These are phyloP conservation scores for Colletotrichum musae DNA, from an alignment of 2,329 filamentous ascomycete species.

Conservation along the genomic window DNA sequence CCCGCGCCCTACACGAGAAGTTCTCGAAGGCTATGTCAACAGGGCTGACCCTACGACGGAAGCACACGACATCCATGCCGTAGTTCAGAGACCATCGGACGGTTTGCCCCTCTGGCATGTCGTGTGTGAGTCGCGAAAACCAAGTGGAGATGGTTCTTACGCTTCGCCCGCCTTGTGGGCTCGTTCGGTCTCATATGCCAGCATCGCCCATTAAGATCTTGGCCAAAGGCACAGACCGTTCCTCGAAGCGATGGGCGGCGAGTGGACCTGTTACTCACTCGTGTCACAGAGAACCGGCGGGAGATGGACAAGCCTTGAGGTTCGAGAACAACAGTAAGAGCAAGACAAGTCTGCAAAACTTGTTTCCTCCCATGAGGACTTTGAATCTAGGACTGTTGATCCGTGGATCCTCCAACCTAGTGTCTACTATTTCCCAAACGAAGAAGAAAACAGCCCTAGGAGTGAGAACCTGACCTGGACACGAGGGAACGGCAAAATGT, in stretches of 20 bases:
- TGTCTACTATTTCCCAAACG: too few species aligned
- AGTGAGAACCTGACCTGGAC: neutral
- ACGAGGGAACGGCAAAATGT: slow-evolving; percentile 20
- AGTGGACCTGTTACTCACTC: neutral
- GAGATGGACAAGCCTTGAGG: neutral
- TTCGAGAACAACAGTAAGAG: neutral
- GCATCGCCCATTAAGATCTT: slow-evolving; percentile 6
- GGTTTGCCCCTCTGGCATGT: slow-evolving; percentile 1
- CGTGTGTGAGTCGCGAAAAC: neutral
- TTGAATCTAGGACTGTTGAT: neutral
- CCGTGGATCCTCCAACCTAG: neutral
- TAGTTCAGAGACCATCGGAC: slow-evolving; percentile 22
- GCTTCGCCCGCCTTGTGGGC: slow-evolving; percentile 2
- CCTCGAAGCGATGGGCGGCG: slow-evolving; percentile 1
- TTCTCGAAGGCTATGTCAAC: slow-evolving; percentile 18
- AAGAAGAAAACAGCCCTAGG: too few species aligned
- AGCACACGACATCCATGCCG: slow-evolving; percentile 21
- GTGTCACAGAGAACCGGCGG: slow-evolving; percentile 1
- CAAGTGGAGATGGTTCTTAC: slow-evolving; percentile 20
- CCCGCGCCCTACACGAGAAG: neutral
- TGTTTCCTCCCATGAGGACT: neutral
- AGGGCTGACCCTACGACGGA: slow-evolving; percentile 21
- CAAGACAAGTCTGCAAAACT: neutral
- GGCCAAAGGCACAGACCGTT: slow-evolving; percentile 19
- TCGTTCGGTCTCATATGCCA: slow-evolving; percentile 4